These are phyloP conservation scores for Rhodotorula sp. DNA, from an alignment of 1,284 basidiomycete genomes.

Conservation along the genomic window DNA sequence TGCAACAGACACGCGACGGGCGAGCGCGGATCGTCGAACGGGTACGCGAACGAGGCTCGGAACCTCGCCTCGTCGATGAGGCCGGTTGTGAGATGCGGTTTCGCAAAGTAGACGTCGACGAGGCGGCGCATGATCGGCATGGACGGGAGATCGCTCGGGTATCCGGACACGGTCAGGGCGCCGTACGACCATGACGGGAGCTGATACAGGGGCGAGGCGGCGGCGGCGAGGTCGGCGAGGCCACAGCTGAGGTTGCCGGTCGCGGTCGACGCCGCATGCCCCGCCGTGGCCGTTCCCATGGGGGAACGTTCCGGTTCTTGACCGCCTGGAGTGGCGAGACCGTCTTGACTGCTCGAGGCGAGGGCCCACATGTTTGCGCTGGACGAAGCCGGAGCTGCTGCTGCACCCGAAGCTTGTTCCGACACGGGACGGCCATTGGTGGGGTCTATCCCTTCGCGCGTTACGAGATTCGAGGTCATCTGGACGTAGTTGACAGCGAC, in stretches of 20 bases:
- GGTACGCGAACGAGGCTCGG: slow-evolving; percentile 66
- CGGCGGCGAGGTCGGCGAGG: slow-evolving; percentile 10
- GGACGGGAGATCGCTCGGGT: slow-evolving; percentile 21
- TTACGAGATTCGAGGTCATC: not conserved
- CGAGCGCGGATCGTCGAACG: slow-evolving; percentile 68
- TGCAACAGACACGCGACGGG: slow-evolving; percentile 78
- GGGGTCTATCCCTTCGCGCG: not conserved
- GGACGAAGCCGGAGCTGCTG: not conserved
- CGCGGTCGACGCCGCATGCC: too few relatives aligned
- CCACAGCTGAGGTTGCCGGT: not conserved
- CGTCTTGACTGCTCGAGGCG: not conserved
- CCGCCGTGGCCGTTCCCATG: too few relatives aligned
- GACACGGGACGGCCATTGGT: not conserved
- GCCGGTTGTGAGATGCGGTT: slow-evolving; percentile 29
- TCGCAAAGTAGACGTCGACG: slow-evolving; percentile 40
- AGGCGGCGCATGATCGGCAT: slow-evolving; percentile 34
- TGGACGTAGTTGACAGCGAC: slow-evolving; percentile 1
- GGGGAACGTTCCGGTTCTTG: too few relatives aligned
- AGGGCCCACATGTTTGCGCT: not conserved
- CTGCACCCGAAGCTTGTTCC: too few relatives aligned
- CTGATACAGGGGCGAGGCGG: slow-evolving; percentile 4
- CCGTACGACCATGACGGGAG: not conserved
- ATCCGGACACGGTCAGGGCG: not conserved
- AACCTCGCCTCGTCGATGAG: slow-evolving; percentile 69
- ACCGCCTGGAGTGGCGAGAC: too few relatives aligned